A percentile compares a stretch with the other conserved stretches of the same genome.
Conservation (phyloP, 2,329 filamentous ascomycete species). For the Zymoseptoria crescenta region DNA sequence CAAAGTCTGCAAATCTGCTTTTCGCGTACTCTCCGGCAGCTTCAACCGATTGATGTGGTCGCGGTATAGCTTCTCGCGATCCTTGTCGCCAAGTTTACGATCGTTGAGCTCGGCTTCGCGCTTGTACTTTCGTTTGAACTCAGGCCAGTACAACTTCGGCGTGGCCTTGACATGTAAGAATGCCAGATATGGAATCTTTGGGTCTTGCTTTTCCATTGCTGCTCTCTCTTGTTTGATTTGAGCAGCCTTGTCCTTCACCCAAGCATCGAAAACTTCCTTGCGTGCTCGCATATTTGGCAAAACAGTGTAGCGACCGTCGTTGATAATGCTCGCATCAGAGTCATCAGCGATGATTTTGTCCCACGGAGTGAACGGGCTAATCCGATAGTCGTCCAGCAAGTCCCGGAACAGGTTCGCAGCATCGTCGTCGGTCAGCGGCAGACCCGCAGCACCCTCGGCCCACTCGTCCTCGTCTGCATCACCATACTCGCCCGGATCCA, state of each 20-base stretch:
- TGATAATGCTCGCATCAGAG: slow-evolving; percentile 63
- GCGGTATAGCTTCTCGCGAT: slow-evolving; percentile 71
- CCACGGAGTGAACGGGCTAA: slow-evolving; percentile 87
- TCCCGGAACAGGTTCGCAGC: slow-evolving; percentile 73
- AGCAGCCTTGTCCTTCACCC: slow-evolving; percentile 71
- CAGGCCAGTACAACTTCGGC: slow-evolving; percentile 92
- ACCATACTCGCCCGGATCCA: slow-evolving; percentile 70
- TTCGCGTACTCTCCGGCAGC: slow-evolving; percentile 57
- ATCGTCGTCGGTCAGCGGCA: slow-evolving; percentile 66
- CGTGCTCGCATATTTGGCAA: slow-evolving; percentile 73
- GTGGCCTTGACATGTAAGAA: slow-evolving; percentile 77
- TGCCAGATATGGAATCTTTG: slow-evolving; percentile 69
- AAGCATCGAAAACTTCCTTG: slow-evolving; percentile 74
- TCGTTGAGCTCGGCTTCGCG: slow-evolving; percentile 77
- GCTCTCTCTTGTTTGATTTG: slow-evolving; percentile 64
- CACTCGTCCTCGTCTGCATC: slow-evolving; percentile 50
- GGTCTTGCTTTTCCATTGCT: slow-evolving; percentile 72
- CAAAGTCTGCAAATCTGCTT: slow-evolving; percentile 59
- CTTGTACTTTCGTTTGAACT: slow-evolving; percentile 86
- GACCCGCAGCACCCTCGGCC: slow-evolving; percentile 64
- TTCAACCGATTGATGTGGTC: slow-evolving; percentile 62
- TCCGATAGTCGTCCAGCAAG: slow-evolving; percentile 69
- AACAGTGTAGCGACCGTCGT: slow-evolving; percentile 80
- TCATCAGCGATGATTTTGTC: slow-evolving; percentile 68
- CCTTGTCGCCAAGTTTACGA: slow-evolving; percentile 51